phyloP scores from a whole-genome alignment of 805 yeast species.

The Schwanniomyces occidentalis region DNA sequence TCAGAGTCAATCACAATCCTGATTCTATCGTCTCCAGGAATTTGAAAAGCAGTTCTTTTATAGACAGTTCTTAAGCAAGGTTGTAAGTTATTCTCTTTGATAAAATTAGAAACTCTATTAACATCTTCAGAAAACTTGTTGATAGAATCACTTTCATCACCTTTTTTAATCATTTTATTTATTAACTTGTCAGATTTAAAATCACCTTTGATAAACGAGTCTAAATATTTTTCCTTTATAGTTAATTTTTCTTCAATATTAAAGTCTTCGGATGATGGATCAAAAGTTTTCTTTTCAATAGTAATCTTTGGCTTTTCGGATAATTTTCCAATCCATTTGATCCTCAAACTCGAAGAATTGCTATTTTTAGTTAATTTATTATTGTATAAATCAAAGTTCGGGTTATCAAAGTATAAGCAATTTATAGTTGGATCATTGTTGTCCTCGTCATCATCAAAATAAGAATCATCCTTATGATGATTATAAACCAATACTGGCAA shows the following conservation, averaged over 20 bases:
- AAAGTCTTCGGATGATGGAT: constrained; percentile 52
- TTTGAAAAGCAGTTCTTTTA: constrained; percentile 94
- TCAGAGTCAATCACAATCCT: constrained; percentile 91
- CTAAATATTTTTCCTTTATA: constrained; percentile 79
- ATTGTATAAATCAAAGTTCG: constrained; percentile 80
- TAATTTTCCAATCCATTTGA: constrained; percentile 89
- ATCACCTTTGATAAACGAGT: constrained; percentile 63
- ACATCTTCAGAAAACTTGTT: constrained; percentile 56
- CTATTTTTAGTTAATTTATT: constrained; percentile 71
- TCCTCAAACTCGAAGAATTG: constrained; percentile 73
- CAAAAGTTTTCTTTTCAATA: constrained; percentile 77
- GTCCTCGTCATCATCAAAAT: constrained; percentile 52
- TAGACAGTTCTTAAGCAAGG: constrained; percentile 86
- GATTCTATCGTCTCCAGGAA: constrained; percentile 94
- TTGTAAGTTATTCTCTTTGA: constrained; percentile 65
- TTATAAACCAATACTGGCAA: constrained; percentile 85
- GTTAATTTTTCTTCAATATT: constrained; percentile 62
- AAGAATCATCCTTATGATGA: constrained; percentile 49
- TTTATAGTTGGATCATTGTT: constrained; percentile 66
- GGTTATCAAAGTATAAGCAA: constrained; percentile 84
- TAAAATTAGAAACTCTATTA: constrained; percentile 60
- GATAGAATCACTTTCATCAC: constrained; percentile 52
- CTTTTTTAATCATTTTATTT: constrained; percentile 62
- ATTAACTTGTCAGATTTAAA: constrained; percentile 49
- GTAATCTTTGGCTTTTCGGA: constrained; percentile 73